phyloP scores from a whole-genome alignment of 2,329 filamentous ascomycete species.

The Sporothrix luriei region DNA sequence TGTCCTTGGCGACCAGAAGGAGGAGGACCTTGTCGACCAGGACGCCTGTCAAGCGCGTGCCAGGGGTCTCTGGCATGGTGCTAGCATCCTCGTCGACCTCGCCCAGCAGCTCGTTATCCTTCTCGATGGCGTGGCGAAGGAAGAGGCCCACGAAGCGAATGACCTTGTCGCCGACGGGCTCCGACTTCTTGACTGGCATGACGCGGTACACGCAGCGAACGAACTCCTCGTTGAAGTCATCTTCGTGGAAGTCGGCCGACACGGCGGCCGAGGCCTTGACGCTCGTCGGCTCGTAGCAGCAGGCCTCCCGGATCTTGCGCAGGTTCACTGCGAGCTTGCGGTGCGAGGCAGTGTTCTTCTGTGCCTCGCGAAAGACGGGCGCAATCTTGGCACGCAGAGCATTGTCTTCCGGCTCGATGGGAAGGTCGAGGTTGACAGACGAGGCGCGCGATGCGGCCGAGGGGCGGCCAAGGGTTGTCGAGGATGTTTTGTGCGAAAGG shows the following conservation, averaged over 20 bases:
- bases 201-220: slow-evolving; percentile 78
- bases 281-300: slow-evolving; percentile 65
- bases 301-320: slow-evolving; percentile 87
- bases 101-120: slow-evolving; percentile 69
- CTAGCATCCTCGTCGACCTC: slow-evolving; percentile 69
- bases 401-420: slow-evolving; percentile 71
- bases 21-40: slow-evolving; percentile 74
- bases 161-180: slow-evolving; percentile 81
- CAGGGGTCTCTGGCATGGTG: slow-evolving; percentile 79
- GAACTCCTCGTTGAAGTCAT: slow-evolving; percentile 85
- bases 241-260: slow-evolving; percentile 73
- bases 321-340: slow-evolving; percentile 85
- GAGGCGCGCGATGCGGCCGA: slow-evolving; percentile 54
- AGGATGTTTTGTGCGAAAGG: slow-evolving; percentile 47
- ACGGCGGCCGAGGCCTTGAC: slow-evolving; percentile 45
- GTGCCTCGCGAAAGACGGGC: slow-evolving; percentile 75
- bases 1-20: slow-evolving; percentile 84
- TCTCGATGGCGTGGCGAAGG: slow-evolving; percentile 69
- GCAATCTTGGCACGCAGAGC: slow-evolving; percentile 74
- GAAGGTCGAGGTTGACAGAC: slow-evolving; percentile 54
- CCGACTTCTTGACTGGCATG: slow-evolving; percentile 87
- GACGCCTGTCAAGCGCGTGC: slow-evolving; percentile 72
- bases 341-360: slow-evolving; percentile 86
- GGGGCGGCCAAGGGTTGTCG: slow-evolving; percentile 46
- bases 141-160: slow-evolving; percentile 89